These are phyloP conservation scores for Pythium angustatum DNA, from an alignment of 352 stramenopile species.

Conservation along the genomic window DNA sequence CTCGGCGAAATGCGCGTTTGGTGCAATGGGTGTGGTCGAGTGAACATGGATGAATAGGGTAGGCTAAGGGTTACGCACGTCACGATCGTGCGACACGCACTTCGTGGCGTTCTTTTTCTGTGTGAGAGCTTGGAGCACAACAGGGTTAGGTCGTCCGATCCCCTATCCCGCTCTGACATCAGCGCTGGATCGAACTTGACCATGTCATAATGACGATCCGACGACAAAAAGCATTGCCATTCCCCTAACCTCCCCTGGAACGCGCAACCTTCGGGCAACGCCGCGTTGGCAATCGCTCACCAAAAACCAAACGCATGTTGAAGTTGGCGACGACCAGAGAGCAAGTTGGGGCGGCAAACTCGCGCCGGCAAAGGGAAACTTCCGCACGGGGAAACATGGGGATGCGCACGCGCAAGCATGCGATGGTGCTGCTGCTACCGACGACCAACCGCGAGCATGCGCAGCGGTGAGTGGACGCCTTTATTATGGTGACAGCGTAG, in stretches of 20 bases:
- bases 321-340: constrained; percentile 27
- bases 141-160: background rate
- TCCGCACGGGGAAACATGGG: background rate
- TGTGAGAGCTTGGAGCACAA: background rate
- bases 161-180: constrained; percentile 8
- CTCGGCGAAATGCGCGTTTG: background rate
- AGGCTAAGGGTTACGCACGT: constrained; percentile 16
- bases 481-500: background rate
- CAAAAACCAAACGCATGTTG: constrained; percentile 22
- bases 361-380: constrained; percentile 3
- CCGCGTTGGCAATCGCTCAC: background rate
- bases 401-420: constrained; percentile 28
- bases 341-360: constrained; percentile 1
- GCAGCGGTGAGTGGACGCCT: background rate
- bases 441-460: background rate
- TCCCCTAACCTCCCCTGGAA: constrained; percentile 11
- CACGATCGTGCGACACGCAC: constrained; percentile 26
- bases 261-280: constrained; percentile 31
- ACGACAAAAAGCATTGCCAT: background rate
- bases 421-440: constrained; percentile 31
- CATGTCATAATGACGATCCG: constrained; percentile 15
- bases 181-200: background rate
- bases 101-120: constrained; percentile 18
- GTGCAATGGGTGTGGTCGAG: too few relatives aligned
- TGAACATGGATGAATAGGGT: background rate